Base-by-base conservation (phyloP, 352 stramenopile genomes). In the Pythium coloratum region DNA sequence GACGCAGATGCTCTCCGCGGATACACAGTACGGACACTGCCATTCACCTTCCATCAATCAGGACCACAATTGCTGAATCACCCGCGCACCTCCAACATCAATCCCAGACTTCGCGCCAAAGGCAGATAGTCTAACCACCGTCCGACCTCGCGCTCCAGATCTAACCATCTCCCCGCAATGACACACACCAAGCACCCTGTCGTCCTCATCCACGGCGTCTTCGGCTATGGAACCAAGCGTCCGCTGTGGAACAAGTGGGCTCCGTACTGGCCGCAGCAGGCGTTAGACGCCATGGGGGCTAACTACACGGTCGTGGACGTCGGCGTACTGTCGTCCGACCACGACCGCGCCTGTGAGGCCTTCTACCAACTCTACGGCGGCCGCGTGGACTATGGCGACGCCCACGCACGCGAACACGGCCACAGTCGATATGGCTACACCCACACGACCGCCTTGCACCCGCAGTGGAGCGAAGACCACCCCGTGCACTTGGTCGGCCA, bases 291-390 rank as follows among this genome's bases (percentile, higher is more conserved):
- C 7, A 59, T 90, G 12, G 79, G 85, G 49, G 67, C 77, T 18
- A 90, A 90, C 69, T 81, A 90, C 53, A 24, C 83, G 32, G 60
- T 91, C 1, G 68, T 89, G 20, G 80, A 90, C 57, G 78, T 91
- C 12, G 83, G 83, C 28, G 59, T 70, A 33, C 69, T 84, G 24
- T 88, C 84, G 5, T 92, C 84, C 6, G 80, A 90, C 59, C 79
- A 92, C 63, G 84, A 92, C 63, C 78, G 84, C 49, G 80, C 80
- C 0, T 89, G 80, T 54, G 84, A 92, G 55, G 62, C 70, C 2
- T 92, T 92, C 54, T 92, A 80, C 70, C 81, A 90, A 55, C 68
- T 92, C 30, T 59, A 78, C 3, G 83, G 83, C 2, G 81, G 83
- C 14, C 59, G 55, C 9, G 81, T 90, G 16, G 81, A 91, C 72